Conservation (phyloP, 352 stramenopile genomes). For the Phytophthora sojae region DNA sequence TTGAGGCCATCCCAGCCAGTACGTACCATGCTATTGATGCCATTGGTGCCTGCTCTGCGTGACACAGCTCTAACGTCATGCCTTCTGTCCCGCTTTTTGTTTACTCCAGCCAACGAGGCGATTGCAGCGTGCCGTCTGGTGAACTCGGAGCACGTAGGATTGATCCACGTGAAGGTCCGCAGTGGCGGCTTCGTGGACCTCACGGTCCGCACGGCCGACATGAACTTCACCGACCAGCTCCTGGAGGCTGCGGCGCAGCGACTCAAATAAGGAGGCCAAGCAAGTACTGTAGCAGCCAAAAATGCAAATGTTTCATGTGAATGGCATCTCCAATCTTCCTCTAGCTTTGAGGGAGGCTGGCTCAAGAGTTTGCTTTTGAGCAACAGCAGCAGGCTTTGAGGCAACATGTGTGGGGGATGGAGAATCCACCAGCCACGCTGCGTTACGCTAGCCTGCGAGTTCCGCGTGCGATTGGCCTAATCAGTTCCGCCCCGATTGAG, state of each 20-base stretch:
- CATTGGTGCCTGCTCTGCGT: conserved; percentile 11
- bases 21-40: conserved; percentile 39
- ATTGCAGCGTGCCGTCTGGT: conserved; percentile 81
- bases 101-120: conserved; percentile 79
- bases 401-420: conserved; percentile 15
- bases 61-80: conserved; percentile 22
- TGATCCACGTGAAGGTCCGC: conserved; percentile 90
- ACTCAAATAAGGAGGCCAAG: conserved; percentile 58
- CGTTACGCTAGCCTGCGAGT: conserved; percentile 20
- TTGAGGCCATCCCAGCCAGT: conserved; percentile 88
- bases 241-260: conserved; percentile 65
- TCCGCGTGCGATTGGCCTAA: conserved; percentile 6
- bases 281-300: conserved; percentile 6
- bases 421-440: conserved; percentile 21
- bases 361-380: background rate
- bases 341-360: background rate
- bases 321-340: conserved; percentile 8
- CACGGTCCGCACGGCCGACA: conserved; percentile 87
- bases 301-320: conserved; percentile 38
- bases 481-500: conserved; percentile 9
- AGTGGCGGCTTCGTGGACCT: conserved; percentile 85
- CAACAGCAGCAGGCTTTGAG: conserved; percentile 2
- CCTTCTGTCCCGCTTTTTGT: conserved; percentile 3
- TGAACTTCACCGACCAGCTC: conserved; percentile 83
- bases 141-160: conserved; percentile 83